phyloP scores from a whole-genome alignment of 2,329 filamentous ascomycete genomes.

The Fusarium algeriense region DNA sequence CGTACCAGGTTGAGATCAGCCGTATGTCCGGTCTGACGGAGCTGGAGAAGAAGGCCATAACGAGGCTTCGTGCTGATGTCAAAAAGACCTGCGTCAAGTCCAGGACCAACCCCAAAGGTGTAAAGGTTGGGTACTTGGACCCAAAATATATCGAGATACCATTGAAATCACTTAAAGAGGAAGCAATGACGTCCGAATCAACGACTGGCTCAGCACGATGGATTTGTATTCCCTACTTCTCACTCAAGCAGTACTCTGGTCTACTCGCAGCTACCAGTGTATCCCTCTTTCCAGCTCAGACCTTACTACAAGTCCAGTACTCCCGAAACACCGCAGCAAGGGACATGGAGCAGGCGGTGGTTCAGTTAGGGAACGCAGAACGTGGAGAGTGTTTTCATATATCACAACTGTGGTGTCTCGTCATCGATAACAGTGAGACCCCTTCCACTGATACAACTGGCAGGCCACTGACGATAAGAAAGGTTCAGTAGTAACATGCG shows the following conservation, averaged over 20 bases:
- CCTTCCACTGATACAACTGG: background rate
- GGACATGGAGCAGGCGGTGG: constrained; percentile 62
- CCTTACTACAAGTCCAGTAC: constrained; percentile 59
- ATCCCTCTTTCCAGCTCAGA: constrained; percentile 57
- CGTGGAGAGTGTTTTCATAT: constrained; percentile 60
- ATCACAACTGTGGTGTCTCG: constrained; percentile 61
- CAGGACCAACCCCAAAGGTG: constrained; percentile 53
- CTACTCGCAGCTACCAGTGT: constrained; percentile 49
- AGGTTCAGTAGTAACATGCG: constrained; percentile 58
- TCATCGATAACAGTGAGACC: constrained; percentile 58
- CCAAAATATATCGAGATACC: constrained; percentile 55
- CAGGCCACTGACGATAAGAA: constrained; percentile 13
- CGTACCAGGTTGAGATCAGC: constrained; percentile 51
- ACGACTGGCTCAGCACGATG: constrained; percentile 49
- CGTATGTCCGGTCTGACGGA: constrained; percentile 51
- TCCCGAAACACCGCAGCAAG: constrained; percentile 54
- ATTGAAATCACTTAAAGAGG: constrained; percentile 46
- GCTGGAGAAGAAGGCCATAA: constrained; percentile 51
- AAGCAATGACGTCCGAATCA: constrained; percentile 17
- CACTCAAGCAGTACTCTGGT: constrained; percentile 58
- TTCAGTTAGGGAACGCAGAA: constrained; percentile 53
- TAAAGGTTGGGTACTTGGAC: constrained; percentile 57
- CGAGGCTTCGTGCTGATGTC: constrained; percentile 54
- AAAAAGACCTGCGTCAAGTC: constrained; percentile 54
- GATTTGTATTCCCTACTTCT: constrained; percentile 63